phyloP scores from a whole-genome alignment of 495 filamentous ascomycete species.

The Trichoderma asperelloides region DNA sequence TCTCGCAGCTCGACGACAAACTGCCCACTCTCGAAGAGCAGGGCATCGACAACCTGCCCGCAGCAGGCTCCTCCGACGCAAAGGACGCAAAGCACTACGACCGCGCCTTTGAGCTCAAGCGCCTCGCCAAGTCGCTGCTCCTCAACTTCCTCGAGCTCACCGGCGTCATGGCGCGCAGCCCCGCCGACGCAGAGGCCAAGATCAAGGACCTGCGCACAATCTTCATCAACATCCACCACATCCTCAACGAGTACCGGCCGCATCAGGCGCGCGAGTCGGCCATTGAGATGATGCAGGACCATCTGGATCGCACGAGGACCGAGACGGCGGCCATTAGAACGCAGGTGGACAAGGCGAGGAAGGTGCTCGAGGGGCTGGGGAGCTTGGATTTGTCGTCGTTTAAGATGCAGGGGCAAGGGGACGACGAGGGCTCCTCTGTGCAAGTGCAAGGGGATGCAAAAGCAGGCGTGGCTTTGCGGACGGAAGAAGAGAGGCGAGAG shows the following conservation, averaged over 20 bases:
- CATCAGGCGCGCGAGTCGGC: conserved; percentile 90
- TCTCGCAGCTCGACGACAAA: conserved; percentile 46
- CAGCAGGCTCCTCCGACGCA: conserved; percentile 20
- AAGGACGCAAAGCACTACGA: conserved; percentile 46
- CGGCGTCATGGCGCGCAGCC: conserved; percentile 44
- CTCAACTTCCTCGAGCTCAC: conserved; percentile 79
- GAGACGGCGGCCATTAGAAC: conserved; percentile 70
- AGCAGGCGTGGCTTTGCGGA: conserved; percentile 3
- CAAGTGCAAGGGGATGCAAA: conserved; percentile 8
- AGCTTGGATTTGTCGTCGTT: conserved; percentile 28
- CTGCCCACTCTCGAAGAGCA: conserved; percentile 59
- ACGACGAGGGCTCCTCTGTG: not conserved
- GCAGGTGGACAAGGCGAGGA: conserved; percentile 62
- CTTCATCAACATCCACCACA: conserved; percentile 80
- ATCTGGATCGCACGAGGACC: conserved; percentile 60
- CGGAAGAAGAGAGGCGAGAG: conserved; percentile 12
- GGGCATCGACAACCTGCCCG: conserved; percentile 56
- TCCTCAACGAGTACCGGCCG: conserved; percentile 89
- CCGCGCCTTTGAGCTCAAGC: conserved; percentile 66
- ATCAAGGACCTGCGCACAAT: conserved; percentile 66
- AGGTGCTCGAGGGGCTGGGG: conserved; percentile 55
- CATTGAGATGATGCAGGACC: conserved; percentile 86
- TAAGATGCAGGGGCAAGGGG: not conserved
- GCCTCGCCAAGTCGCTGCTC: conserved; percentile 70
- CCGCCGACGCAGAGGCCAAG: conserved; percentile 31